Conservation (phyloP, 2,329 filamentous ascomycete species). For the Aspergillus sp. region DNA sequence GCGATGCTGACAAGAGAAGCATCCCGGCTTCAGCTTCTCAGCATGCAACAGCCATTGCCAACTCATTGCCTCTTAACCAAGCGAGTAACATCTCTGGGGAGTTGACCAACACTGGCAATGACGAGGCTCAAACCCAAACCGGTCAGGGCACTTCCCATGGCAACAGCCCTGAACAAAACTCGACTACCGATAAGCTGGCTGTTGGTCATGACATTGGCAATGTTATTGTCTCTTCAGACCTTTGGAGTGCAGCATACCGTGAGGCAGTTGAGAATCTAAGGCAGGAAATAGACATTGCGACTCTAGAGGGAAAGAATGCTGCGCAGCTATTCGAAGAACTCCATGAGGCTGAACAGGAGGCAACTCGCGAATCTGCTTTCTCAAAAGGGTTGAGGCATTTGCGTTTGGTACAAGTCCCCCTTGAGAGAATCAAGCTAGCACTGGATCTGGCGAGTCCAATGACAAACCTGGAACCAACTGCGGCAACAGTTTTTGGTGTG, state of each 20-base stretch:
- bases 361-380: conserved; percentile 16
- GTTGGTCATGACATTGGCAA: conserved; percentile 1
- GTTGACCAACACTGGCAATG: conserved; percentile 1
- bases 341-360: conserved; percentile 15
- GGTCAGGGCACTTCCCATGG: not conserved
- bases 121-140: not conserved
- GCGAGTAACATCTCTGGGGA: not conserved
- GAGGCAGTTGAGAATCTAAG: conserved; percentile 21
- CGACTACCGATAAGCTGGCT: not conserved
- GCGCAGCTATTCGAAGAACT: conserved; percentile 19
- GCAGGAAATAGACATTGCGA: conserved; percentile 17
- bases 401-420: conserved; percentile 8
- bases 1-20: conserved; percentile 1
- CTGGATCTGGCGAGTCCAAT: conserved; percentile 21
- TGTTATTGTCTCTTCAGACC: conserved; percentile 8
- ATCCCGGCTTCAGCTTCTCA: not conserved
- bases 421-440: conserved; percentile 11
- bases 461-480: conserved; percentile 21
- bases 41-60: conserved; percentile 1
- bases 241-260: conserved; percentile 24
- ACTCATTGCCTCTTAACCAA: conserved; percentile 1
- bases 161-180: not conserved
- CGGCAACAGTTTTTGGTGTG: conserved; percentile 17
- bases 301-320: conserved; percentile 19
- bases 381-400: conserved; percentile 11